phyloP scores from a whole-genome alignment of 2,329 filamentous ascomycete species.

The Penicillium sp. region DNA sequence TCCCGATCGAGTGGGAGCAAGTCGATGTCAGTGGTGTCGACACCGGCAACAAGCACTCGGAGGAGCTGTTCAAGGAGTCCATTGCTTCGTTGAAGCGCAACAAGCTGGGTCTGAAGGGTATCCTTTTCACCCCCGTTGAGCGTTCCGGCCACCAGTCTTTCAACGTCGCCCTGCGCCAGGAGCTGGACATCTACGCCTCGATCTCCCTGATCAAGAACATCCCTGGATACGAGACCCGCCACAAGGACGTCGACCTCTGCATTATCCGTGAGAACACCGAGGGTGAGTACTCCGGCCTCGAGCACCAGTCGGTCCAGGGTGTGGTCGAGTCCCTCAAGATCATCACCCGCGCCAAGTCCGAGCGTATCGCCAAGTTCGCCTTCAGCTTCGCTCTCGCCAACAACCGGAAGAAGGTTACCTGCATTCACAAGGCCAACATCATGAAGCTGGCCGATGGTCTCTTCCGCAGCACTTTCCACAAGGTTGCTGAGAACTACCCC shows the following conservation, averaged over 20 bases:
- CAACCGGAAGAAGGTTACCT: conserved; percentile 98
- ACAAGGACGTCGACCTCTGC: conserved; percentile 95
- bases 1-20: conserved; percentile 98
- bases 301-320: conserved; percentile 94
- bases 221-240: conserved; percentile 93
- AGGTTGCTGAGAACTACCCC: conserved; percentile 88
- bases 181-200: conserved; percentile 98
- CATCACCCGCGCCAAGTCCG: conserved; percentile 97
- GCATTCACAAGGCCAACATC: conserved; percentile 99
- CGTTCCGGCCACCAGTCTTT: conserved; percentile 97
- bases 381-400: conserved; percentile 98
- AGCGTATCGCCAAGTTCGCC: conserved; percentile 98
- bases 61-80: conserved; percentile 92
- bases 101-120: conserved; percentile 98
- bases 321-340: conserved; percentile 99
- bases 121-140: conserved; percentile 94
- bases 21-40: conserved; percentile 91
- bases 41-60: conserved; percentile 76
- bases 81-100: conserved; percentile 95
- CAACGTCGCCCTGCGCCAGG: conserved; percentile 98
- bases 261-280: conserved; percentile 99
- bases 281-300: conserved; percentile 97
- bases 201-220: conserved; percentile 99
- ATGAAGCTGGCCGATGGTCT: conserved; percentile 99
- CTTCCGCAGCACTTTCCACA: conserved; percentile 96